These are phyloP conservation scores for Penicillium sp. DNA, from an alignment of 2,329 filamentous ascomycete species.

Conservation along the genomic window DNA sequence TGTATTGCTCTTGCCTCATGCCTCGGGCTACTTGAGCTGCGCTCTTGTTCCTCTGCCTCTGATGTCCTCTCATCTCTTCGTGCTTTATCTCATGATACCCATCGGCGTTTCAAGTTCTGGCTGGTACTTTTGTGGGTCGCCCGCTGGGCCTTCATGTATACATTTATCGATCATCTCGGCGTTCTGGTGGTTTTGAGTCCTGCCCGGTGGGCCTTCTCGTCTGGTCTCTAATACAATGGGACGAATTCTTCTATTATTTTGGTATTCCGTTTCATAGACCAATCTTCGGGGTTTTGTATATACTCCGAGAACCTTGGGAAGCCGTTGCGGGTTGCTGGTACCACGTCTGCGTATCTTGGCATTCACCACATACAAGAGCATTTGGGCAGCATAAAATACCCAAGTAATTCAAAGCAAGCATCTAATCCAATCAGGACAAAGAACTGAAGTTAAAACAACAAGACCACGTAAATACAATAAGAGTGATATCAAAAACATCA, in stretches of 20 bases:
- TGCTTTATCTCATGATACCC: slow-evolving; percentile 29
- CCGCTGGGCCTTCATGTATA: not conserved
- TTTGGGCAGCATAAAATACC: not conserved
- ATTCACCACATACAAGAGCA: not conserved
- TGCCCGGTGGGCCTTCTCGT: not conserved
- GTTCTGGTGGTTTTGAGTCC: not conserved
- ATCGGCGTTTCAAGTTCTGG: slow-evolving; percentile 16
- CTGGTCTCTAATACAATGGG: not conserved
- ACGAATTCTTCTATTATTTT: not conserved
- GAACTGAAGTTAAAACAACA: not conserved
- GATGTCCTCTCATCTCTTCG: not conserved
- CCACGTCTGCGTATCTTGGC: not conserved
- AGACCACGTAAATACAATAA: not conserved
- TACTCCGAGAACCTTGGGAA: not conserved
- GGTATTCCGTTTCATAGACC: too few species aligned
- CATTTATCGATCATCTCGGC: not conserved
- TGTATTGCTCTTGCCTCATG: not conserved
- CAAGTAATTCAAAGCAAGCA: not conserved
- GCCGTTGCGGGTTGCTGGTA: not conserved
- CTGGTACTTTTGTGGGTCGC: not conserved
- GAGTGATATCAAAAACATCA: not conserved
- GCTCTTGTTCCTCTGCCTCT: not conserved
- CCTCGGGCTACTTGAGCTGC: not conserved
- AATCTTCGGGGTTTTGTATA: not conserved
- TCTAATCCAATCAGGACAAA: not conserved